Evolutionary conservation across 2,329 filamentous ascomycete species (phyloP), one percentile per base, ranked within the genome.

Genomic region (Cordyceps pruinosa): DNA sequence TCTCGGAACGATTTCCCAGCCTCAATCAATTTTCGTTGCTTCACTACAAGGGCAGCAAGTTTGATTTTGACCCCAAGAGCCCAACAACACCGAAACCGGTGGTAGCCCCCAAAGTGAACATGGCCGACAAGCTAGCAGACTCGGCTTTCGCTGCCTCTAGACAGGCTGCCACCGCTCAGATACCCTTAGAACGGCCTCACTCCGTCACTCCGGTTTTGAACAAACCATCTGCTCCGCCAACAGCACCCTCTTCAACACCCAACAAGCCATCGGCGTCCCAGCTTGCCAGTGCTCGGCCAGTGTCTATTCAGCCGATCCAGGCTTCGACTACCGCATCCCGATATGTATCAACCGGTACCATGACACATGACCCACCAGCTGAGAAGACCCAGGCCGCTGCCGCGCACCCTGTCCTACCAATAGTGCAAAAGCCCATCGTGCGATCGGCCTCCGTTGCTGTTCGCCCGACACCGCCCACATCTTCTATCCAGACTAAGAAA

Each of bases 1-100:
- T 97, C 26, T 90, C 93, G 0, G 81, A 84, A 28, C 83, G 88
- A 53, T 99, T 97, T 64, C 94, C 94, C 0, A 92, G 90, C 6
- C 77, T 99, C 25, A 92, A 97, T 66, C 90, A 97, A 64, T 99
- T 99, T 67, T 87, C 93, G 3, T 77, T 99, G 19, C 75, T 97
- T 45, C 90, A 96, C 64, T 91, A 97, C 61, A 83, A 89, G 60
- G 88, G 89, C 3, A 75, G 83, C 60, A 92, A 90, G 59, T 97
- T 97, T 65, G 86, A 93, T 56, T 97, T 97, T 68, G 86, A 89
- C 59, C 73, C 77, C 15, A 69, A 77, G n/a, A 71, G 75, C 7
- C 75, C 39, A 70, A 76, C 12, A 72, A 73, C 41, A 72, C 81
- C 30, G 75, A 77, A n/a, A 68, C 81, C 32, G 77, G 78, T 19